Evolutionary conservation across 192 early-diverging fungal species (phyloP).

Genomic region (Phycomyces blakesleeanus): DNA sequence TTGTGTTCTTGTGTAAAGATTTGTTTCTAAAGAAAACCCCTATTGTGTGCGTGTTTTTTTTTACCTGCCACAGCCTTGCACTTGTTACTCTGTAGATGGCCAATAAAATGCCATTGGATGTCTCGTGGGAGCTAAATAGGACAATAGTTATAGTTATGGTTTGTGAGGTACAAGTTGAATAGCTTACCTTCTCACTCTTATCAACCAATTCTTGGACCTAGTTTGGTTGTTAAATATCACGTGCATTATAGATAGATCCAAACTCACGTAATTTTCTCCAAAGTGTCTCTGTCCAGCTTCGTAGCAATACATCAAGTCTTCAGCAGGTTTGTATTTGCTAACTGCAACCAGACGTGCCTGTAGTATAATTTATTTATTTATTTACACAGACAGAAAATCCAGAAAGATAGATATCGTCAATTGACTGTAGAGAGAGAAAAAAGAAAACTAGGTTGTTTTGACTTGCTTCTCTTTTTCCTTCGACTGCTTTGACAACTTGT

Average conservation of each 20-base stretch:
- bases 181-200: slow-evolving; percentile 68
- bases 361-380: too few relatives aligned
- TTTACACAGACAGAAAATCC: too few relatives aligned
- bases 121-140: slow-evolving; percentile 65
- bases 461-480: not conserved
- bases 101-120: slow-evolving; percentile 98
- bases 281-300: slow-evolving; percentile 87
- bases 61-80: slow-evolving; percentile 75
- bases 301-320: slow-evolving; percentile 76
- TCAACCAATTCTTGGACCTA: slow-evolving; percentile 92
- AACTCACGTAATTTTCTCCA: slow-evolving; percentile 91
- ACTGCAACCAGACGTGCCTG: slow-evolving; percentile 85
- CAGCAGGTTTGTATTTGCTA: slow-evolving; percentile 86
- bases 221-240: not conserved
- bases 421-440: too few relatives aligned
- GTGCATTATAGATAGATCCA: not conserved
- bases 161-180: too few relatives aligned
- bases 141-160: not conserved
- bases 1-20: too few relatives aligned
- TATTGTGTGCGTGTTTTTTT: slow-evolving; percentile 21
- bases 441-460: too few relatives aligned
- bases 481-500: not conserved
- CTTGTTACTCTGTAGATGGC: slow-evolving; percentile 95
- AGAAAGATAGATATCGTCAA: not conserved
- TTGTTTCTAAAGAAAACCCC: not conserved